A percentile compares a stretch with the other conserved stretches of the same genome.
These are phyloP conservation scores for Russula earlei DNA, from an alignment of 768 basidiomycete species.

Conservation along the genomic window DNA sequence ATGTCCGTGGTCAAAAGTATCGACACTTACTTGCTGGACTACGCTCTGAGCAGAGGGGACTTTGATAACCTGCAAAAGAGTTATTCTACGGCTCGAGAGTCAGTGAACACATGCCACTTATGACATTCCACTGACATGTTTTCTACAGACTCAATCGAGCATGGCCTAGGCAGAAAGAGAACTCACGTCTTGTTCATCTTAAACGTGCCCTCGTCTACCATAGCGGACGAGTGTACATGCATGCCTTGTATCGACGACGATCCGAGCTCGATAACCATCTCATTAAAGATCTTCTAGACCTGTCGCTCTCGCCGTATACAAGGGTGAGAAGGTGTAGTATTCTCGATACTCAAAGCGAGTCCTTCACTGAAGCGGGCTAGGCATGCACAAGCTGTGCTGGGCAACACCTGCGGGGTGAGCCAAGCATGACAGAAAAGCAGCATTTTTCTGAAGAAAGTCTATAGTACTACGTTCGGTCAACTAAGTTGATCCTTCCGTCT, in stretches of 20 bases:
- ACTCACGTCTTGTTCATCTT: slow-evolving; percentile 62
- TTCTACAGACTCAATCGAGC: slow-evolving; percentile 47
- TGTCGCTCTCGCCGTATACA: slow-evolving; percentile 75
- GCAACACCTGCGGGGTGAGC: slow-evolving; percentile 56
- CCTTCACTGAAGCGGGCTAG: slow-evolving; percentile 28
- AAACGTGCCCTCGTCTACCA: slow-evolving; percentile 77
- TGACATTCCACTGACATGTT: slow-evolving; percentile 9
- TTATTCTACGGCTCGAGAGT: slow-evolving; percentile 56
- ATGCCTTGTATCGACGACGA: slow-evolving; percentile 63
- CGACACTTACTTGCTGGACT: slow-evolving; percentile 65
- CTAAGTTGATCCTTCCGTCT: slow-evolving; percentile 50
- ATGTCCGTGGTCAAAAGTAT: slow-evolving; percentile 62
- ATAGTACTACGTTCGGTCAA: slow-evolving; percentile 50
- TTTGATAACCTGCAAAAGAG: slow-evolving; percentile 61
- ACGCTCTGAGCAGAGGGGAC: slow-evolving; percentile 49
- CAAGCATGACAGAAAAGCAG: background rate
- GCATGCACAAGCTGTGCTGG: slow-evolving; percentile 58
- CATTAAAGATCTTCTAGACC: slow-evolving; percentile 55
- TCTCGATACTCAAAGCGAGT: background rate
- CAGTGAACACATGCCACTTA: slow-evolving; percentile 20
- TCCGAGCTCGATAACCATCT: slow-evolving; percentile 66
- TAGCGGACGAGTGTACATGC: slow-evolving; percentile 65
- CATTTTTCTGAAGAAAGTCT: background rate
- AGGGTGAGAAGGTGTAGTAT: slow-evolving; percentile 53
- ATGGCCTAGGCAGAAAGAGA: slow-evolving; percentile 65